A percentile compares a stretch with the other conserved stretches of the same genome.
These are phyloP conservation scores for Mortierella polycephala DNA, from an alignment of 371 early-diverging fungal species.

Conservation along the genomic window DNA sequence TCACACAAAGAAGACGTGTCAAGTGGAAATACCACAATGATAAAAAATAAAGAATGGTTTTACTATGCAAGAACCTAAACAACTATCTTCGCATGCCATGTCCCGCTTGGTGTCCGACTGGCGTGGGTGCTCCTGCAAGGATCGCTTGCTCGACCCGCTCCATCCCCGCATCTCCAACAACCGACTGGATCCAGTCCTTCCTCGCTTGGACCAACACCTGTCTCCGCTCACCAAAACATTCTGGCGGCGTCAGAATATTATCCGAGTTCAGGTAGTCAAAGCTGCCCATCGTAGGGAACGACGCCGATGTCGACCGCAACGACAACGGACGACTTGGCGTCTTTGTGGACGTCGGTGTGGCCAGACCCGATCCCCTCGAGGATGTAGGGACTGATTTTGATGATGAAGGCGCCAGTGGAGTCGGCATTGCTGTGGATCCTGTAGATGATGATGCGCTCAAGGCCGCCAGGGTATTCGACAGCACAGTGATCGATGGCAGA, in stretches of 20 bases:
- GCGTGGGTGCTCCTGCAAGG: constrained; percentile 11
- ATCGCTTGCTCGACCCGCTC: constrained; percentile 35
- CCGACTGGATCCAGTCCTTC: constrained; percentile 27
- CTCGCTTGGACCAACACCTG: constrained; percentile 22
- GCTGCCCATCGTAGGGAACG: constrained; percentile 36
- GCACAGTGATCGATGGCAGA: neutral
- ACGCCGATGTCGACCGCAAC: constrained; percentile 27
- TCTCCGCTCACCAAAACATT: constrained; percentile 46
- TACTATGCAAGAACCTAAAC: too few species aligned
- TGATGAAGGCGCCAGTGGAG: neutral
- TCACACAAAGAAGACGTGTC: too few species aligned
- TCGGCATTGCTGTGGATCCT: neutral
- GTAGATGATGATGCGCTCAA: neutral
- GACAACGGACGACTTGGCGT: constrained; percentile 40
- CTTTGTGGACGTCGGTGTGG: constrained; percentile 4
- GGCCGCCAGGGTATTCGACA: neutral
- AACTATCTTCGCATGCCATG: too few species aligned
- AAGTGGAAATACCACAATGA: too few species aligned
- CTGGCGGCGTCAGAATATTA: constrained; percentile 48
- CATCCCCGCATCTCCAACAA: constrained; percentile 24
- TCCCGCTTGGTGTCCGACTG: neutral
- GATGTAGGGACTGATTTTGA: neutral
- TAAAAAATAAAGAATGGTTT: too few species aligned
- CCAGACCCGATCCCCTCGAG: neutral
- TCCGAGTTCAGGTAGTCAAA: constrained; percentile 38